Conservation (phyloP, 345 rosid species). For the Eucalyptus sp. region DNA sequence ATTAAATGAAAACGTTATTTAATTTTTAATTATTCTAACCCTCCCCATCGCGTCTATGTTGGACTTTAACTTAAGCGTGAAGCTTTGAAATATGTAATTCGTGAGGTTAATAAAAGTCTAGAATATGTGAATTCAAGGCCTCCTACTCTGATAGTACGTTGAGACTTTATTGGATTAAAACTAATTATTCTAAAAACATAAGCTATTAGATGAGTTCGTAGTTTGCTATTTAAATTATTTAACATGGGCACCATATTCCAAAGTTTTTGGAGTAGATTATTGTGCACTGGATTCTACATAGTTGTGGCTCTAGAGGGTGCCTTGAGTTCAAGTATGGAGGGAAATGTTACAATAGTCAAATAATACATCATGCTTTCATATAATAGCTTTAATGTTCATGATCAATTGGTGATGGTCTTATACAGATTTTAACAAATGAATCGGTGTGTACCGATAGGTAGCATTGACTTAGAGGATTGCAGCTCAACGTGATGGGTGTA, state of each 20-base stretch:
- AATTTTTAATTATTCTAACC: no score
- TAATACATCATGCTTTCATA: no score
- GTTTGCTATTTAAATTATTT: neutral
- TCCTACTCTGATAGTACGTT: neutral
- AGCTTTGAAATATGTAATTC: no score
- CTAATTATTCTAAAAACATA: neutral
- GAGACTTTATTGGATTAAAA: neutral
- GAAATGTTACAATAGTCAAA: neutral
- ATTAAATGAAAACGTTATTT: no score
- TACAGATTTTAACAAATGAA: neutral
- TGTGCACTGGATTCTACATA: neutral
- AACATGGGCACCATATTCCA: neutral
- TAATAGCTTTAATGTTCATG: neutral
- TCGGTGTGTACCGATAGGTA: neutral
- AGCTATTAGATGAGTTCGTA: neutral
- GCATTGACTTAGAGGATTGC: neutral
- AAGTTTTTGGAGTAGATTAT: neutral
- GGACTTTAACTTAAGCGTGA: no score
- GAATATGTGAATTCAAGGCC: neutral
- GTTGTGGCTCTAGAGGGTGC: neutral
- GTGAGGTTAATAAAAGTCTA: neutral
- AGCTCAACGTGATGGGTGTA: neutral
- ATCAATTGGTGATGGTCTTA: neutral
- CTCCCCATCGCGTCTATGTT: no score
- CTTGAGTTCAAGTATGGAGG: neutral